Evolutionary conservation across 2,329 filamentous ascomycete genomes (phyloP).

Genomic region (Rhynchosporium agropyri): DNA sequence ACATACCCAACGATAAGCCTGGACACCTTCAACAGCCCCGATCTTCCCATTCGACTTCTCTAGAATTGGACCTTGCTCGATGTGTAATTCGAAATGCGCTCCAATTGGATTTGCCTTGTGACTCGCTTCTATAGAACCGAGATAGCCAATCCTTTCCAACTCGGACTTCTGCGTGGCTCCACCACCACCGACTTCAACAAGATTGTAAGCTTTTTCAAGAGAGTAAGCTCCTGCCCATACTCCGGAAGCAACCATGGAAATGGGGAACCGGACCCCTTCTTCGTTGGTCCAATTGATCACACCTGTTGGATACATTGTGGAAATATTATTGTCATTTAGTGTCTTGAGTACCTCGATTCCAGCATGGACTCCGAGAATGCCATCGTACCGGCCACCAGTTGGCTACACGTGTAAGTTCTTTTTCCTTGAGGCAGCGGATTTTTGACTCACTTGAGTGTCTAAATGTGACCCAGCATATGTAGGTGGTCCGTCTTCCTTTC

Average conservation of each 20-base stretch:
- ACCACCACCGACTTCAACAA: slow-evolving; percentile 63
- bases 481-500: slow-evolving; percentile 59
- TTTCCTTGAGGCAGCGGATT: slow-evolving; percentile 42
- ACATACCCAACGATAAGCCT: slow-evolving; percentile 42
- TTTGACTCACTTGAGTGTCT: slow-evolving; percentile 54
- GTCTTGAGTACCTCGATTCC: slow-evolving; percentile 73
- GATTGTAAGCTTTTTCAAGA: slow-evolving; percentile 61
- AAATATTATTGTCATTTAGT: slow-evolving; percentile 66
- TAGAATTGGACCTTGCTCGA: slow-evolving; percentile 80
- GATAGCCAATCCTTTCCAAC: slow-evolving; percentile 71
- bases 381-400: slow-evolving; percentile 70
- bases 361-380: slow-evolving; percentile 73
- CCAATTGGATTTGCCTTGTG: slow-evolving; percentile 66
- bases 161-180: slow-evolving; percentile 67
- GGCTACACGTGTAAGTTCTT: slow-evolving; percentile 47
- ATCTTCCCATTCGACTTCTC: slow-evolving; percentile 65
- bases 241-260: slow-evolving; percentile 72
- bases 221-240: slow-evolving; percentile 75
- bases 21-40: slow-evolving; percentile 71
- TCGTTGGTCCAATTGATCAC: slow-evolving; percentile 67
- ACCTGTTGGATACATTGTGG: slow-evolving; percentile 60
- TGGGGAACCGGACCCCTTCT: slow-evolving; percentile 79
- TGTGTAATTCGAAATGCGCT: slow-evolving; percentile 82
- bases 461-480: slow-evolving; percentile 73
- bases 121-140: slow-evolving; percentile 60